Percentiles rank a stretch among this genome's conserved stretches.
Conservation (phyloP, 805 yeast genomes). For the Starmerella roubikii region DNA sequence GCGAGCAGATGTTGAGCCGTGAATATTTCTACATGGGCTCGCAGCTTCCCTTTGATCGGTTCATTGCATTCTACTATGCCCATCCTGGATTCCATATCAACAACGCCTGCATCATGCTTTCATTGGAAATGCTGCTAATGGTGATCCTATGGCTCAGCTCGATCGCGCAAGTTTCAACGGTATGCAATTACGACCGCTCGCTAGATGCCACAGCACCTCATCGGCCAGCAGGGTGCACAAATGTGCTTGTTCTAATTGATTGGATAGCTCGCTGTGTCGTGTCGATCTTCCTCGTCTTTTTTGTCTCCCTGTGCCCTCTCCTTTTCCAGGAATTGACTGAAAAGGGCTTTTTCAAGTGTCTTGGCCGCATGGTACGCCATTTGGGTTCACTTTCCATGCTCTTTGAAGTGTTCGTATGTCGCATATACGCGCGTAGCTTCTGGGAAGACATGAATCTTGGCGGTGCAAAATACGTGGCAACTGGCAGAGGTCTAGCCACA, state of each 20-base stretch:
- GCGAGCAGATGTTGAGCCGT: slow-evolving; percentile 72
- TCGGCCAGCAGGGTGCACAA: slow-evolving; percentile 56
- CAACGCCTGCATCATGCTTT: slow-evolving; percentile 57
- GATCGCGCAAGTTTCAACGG: slow-evolving; percentile 43
- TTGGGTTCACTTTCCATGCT: slow-evolving; percentile 59
- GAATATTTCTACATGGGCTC: slow-evolving; percentile 71
- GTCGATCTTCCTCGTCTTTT: slow-evolving; percentile 62
- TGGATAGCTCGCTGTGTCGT: slow-evolving; percentile 65
- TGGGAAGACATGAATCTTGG: slow-evolving; percentile 57
- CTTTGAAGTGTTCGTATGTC: slow-evolving; percentile 69
- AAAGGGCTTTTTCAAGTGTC: slow-evolving; percentile 59
- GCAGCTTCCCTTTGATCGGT: slow-evolving; percentile 62
- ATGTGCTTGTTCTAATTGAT: slow-evolving; percentile 52
- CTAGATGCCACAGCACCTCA: slow-evolving; percentile 49
- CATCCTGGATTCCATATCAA: slow-evolving; percentile 80
- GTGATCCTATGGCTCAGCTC: slow-evolving; percentile 50
- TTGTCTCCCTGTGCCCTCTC: slow-evolving; percentile 60
- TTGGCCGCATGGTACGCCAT: slow-evolving; percentile 50
- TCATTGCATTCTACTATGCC: slow-evolving; percentile 68
- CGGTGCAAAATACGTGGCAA: slow-evolving; percentile 70
- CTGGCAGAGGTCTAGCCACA: slow-evolving; percentile 75
- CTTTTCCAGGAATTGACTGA: slow-evolving; percentile 67
- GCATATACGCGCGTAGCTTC: slow-evolving; percentile 59
- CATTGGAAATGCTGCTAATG: slow-evolving; percentile 49
- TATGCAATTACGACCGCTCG: slow-evolving; percentile 48